Evolutionary conservation across 805 yeast genomes (phyloP).

Genomic region (Metschnikowia drakensbergensis): DNA sequence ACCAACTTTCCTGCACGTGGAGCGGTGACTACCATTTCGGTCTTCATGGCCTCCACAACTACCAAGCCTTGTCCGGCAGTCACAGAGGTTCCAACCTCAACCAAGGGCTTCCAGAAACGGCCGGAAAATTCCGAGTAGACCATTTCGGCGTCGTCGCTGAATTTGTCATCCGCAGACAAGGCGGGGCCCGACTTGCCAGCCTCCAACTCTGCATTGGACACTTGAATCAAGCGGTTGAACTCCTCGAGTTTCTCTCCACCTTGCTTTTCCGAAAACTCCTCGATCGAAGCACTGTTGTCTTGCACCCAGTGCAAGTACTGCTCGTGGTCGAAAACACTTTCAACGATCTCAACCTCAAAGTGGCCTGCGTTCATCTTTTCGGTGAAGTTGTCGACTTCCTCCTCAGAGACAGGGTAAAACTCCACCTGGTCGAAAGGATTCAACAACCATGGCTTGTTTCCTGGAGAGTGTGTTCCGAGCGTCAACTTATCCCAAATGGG

Average conservation of each 20-base stretch:
- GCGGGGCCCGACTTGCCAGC: constrained; percentile 44
- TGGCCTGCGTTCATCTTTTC: constrained; percentile 79
- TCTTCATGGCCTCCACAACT: constrained; percentile 97
- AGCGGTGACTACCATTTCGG: constrained; percentile 87
- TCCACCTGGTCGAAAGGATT: constrained; percentile 92
- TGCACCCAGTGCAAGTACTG: constrained; percentile 76
- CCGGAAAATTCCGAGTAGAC: constrained; percentile 97
- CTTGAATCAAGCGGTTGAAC: constrained; percentile 77
- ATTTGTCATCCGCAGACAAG: constrained; percentile 47
- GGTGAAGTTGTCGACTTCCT: constrained; percentile 65
- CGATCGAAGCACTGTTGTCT: constrained; percentile 68
- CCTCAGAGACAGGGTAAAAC: constrained; percentile 87
- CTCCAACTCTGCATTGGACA: constrained; percentile 70
- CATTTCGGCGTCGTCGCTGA: constrained; percentile 74
- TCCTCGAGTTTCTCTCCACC: constrained; percentile 81
- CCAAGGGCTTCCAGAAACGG: constrained; percentile 91
- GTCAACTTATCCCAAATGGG: constrained; percentile 97
- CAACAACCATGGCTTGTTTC: constrained; percentile 78
- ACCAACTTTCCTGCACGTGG: constrained; percentile 67
- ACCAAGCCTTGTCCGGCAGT: constrained; percentile 73
- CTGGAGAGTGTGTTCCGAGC: constrained; percentile 59
- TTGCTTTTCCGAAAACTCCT: constrained; percentile 60
- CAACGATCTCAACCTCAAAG: constrained; percentile 69
- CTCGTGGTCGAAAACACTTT: constrained; percentile 77
- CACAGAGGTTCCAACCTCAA: constrained; percentile 72